Evolutionary conservation across 2,329 filamentous ascomycete species (phyloP).

Genomic region (Dactylellina sp.): DNA sequence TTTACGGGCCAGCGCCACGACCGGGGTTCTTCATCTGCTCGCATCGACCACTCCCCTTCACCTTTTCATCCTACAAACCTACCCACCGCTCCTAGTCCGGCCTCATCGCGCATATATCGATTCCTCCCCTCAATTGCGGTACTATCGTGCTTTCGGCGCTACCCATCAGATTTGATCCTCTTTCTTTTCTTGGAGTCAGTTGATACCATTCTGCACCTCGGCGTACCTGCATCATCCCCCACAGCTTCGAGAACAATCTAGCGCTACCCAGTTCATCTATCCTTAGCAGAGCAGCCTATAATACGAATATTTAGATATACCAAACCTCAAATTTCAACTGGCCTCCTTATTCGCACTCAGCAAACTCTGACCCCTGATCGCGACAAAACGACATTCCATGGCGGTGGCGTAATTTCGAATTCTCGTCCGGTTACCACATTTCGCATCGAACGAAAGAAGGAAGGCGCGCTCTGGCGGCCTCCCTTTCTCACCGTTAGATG

Average conservation of each 20-base stretch:
- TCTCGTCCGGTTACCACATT: neutral
- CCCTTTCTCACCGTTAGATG: constrained; percentile 1
- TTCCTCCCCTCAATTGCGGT: no score
- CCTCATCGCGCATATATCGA: no score
- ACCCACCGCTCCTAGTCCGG: no score
- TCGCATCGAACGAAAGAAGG: neutral
- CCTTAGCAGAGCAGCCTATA: neutral
- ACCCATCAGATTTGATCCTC: neutral
- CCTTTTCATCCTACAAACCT: neutral
- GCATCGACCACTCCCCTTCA: neutral
- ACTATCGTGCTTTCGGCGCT: no score
- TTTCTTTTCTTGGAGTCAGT: neutral
- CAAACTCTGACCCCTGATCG: neutral
- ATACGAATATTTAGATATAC: neutral
- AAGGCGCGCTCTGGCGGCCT: constrained; percentile 19
- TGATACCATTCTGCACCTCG: neutral
- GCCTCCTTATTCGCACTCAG: no score
- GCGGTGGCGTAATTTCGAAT: neutral
- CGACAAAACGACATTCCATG: neutral
- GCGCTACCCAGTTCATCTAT: neutral
- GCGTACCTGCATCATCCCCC: constrained; percentile 3
- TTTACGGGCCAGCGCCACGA: neutral
- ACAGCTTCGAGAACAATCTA: constrained; percentile 16
- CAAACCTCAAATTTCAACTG: neutral
- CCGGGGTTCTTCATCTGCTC: neutral